Evolutionary conservation across 2,329 filamentous ascomycete genomes (phyloP).

Genomic region (Xylariales sp.): DNA sequence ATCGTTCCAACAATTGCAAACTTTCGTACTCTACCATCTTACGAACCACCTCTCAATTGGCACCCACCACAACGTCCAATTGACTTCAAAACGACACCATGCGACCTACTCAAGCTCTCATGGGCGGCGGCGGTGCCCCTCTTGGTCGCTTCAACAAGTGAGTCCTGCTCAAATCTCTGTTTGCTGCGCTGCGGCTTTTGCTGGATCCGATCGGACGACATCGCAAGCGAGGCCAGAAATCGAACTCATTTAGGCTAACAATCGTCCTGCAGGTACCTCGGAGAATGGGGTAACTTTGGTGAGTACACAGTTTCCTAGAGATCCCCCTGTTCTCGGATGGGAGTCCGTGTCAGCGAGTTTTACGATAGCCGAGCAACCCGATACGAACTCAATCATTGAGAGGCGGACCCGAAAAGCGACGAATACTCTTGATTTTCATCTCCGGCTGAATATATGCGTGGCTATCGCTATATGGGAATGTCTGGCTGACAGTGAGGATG

Average conservation of each 20-base stretch:
- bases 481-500: too few species aligned
- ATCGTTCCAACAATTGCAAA: constrained; percentile 11
- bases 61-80: constrained; percentile 16
- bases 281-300: constrained; percentile 73
- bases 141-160: constrained; percentile 41
- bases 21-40: constrained; percentile 14
- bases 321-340: not conserved
- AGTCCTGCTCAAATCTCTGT: too few species aligned
- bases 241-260: constrained; percentile 6
- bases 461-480: too few species aligned
- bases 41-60: constrained; percentile 24
- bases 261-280: constrained; percentile 56
- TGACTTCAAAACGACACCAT: constrained; percentile 36
- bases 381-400: too few species aligned
- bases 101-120: constrained; percentile 41
- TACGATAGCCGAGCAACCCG: not conserved
- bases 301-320: constrained; percentile 35
- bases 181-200: constrained; percentile 31
- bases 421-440: too few species aligned
- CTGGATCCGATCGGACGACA: not conserved
- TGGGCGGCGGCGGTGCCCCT: constrained; percentile 33
- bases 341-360: not conserved
- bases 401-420: too few species aligned
- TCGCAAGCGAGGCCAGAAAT: not conserved
- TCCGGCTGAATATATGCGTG: too few species aligned